Conservation (phyloP, 768 basidiomycete species). For the Cystofilobasidium bisporidii region DNA sequence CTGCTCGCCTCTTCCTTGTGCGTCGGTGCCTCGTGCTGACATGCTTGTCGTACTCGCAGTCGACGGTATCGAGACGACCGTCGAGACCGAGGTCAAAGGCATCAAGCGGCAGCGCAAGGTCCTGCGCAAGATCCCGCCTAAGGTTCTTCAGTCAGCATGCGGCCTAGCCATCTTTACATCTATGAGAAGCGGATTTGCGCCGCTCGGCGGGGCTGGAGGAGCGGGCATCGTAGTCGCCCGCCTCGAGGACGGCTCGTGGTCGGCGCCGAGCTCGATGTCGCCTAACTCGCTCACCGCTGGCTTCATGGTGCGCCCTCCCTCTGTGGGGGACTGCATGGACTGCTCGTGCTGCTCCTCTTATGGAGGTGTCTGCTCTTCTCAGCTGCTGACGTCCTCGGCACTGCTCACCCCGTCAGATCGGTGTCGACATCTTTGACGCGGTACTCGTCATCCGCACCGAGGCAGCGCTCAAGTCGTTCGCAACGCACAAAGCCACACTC, state of each 20-base stretch:
- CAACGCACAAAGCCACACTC: slow-evolving; percentile 34
- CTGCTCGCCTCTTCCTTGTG: not conserved
- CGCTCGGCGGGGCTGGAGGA: slow-evolving; percentile 40
- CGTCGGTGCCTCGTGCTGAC: not conserved
- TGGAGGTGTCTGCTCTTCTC: too few species aligned
- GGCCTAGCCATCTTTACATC: slow-evolving; percentile 40
- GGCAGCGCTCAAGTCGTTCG: slow-evolving; percentile 38
- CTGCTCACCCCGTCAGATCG: too few species aligned
- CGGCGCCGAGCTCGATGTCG: slow-evolving; percentile 37
- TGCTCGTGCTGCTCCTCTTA: too few species aligned
- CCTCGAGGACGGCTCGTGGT: slow-evolving; percentile 40
- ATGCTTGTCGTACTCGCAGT: slow-evolving; percentile 11
- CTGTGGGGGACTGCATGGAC: too few species aligned
- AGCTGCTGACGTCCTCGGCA: too few species aligned
- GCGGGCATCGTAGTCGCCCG: slow-evolving; percentile 40
- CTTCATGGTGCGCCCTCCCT: slow-evolving; percentile 30
- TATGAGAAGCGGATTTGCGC: slow-evolving; percentile 39
- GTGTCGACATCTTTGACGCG: slow-evolving; percentile 40
- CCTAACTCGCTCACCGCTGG: slow-evolving; percentile 40
- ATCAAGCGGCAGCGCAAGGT: slow-evolving; percentile 34
- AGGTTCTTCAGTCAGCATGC: slow-evolving; percentile 34
- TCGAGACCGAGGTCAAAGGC: slow-evolving; percentile 21
- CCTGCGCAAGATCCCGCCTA: slow-evolving; percentile 38
- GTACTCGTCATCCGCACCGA: slow-evolving; percentile 39
- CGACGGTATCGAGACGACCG: slow-evolving; percentile 27